Conservation (phyloP, 2,329 filamentous ascomycete species). For the Aspergillus sp. region DNA sequence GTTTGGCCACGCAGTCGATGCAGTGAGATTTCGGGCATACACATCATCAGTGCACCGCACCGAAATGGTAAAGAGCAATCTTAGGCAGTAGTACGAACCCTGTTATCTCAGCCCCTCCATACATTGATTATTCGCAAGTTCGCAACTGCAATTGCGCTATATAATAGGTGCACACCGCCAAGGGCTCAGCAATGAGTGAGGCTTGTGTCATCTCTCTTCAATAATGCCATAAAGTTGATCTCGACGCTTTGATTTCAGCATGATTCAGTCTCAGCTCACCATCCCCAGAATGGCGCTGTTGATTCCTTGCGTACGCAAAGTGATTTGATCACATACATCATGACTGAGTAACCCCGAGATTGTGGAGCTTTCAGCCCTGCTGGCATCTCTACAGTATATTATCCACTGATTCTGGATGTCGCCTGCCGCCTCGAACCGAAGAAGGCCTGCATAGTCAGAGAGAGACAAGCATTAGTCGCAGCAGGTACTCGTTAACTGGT, state of each 20-base stretch:
- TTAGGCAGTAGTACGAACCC: not conserved
- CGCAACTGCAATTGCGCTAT: not conserved
- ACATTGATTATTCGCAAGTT: not conserved
- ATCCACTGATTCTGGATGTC: not conserved
- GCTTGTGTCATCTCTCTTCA: not conserved
- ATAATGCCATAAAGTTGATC: not conserved
- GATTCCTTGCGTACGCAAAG: not conserved
- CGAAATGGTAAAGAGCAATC: not conserved
- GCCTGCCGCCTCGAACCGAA: not conserved
- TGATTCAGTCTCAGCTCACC: not conserved
- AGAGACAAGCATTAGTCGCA: no score
- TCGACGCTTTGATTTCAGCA: not conserved
- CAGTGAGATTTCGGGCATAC: conserved; percentile 8
- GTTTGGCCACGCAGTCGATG: conserved; percentile 3
- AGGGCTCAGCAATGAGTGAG: not conserved
- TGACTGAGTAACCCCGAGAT: not conserved
- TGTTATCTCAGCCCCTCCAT: not conserved
- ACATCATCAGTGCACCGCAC: not conserved
- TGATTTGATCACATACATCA: not conserved
- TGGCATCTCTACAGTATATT: not conserved
- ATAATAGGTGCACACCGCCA: conserved; percentile 7
- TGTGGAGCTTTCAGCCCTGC: conserved; percentile 4
- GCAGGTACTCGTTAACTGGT: not conserved
- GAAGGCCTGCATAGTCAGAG: not conserved
- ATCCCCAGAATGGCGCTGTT: not conserved